These are phyloP conservation scores for Globisporangium paddicum DNA, from an alignment of 352 stramenopile species.

Conservation along the genomic window DNA sequence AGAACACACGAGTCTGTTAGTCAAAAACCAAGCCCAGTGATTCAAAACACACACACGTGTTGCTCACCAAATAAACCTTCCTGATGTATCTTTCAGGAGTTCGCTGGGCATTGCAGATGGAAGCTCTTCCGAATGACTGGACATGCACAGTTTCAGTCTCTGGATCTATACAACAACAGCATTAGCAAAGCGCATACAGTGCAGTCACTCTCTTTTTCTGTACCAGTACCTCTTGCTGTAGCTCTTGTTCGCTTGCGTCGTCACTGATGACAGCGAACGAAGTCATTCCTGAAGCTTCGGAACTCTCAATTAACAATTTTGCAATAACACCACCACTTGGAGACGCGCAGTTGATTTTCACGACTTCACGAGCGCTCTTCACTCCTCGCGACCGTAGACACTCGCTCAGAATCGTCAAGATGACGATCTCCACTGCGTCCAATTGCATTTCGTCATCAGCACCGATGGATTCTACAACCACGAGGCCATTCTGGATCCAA, in stretches of 20 bases:
- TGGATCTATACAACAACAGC: neutral
- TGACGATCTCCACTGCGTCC: constrained; percentile 5
- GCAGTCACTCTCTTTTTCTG: neutral
- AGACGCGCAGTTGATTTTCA: constrained; percentile 1
- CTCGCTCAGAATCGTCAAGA: constrained; percentile 9
- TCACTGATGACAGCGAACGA: constrained; percentile 5
- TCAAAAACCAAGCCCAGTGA: neutral
- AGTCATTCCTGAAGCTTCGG: neutral
- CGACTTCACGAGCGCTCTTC: neutral
- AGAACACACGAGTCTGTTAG: neutral
- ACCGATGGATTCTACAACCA: neutral
- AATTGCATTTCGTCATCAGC: neutral
- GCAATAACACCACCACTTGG: neutral
- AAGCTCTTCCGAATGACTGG: neutral
- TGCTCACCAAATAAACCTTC: neutral
- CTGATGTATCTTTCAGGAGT: neutral
- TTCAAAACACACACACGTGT: neutral
- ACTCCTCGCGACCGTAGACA: constrained; percentile 3
- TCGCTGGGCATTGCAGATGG: neutral
- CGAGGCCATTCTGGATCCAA: neutral
- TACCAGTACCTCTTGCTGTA: constrained; percentile 3
- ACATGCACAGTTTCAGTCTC: neutral
- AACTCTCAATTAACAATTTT: neutral
- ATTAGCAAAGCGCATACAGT: neutral
- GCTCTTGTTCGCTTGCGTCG: neutral